phyloP scores from a whole-genome alignment of 805 yeast genomes.

The Yarrowia sp. region DNA sequence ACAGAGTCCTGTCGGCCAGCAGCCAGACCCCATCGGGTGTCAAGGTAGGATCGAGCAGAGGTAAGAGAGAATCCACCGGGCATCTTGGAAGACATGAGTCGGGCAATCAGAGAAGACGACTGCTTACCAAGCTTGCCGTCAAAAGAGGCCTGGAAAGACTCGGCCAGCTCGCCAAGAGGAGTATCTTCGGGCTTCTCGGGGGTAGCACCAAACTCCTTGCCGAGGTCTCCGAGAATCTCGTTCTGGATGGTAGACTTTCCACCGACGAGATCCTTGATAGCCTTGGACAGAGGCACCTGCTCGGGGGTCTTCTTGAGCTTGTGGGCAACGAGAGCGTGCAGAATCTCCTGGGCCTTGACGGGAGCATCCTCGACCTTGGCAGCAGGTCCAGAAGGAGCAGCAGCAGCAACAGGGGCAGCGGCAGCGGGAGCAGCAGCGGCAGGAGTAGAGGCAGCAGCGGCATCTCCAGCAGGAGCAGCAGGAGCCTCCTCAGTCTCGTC shows the following conservation, averaged over 20 bases:
- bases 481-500: slow-evolving; percentile 50
- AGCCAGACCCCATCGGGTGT: slow-evolving; percentile 90
- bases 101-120: slow-evolving; percentile 83
- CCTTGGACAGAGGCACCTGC: slow-evolving; percentile 84
- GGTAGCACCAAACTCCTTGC: slow-evolving; percentile 96
- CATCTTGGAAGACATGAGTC: slow-evolving; percentile 96
- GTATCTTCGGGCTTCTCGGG: slow-evolving; percentile 99
- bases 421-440: slow-evolving; percentile 65
- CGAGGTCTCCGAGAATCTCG: slow-evolving; percentile 97
- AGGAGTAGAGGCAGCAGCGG: slow-evolving; percentile 63
- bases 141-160: slow-evolving; percentile 90
- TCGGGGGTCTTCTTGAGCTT: slow-evolving; percentile 91
- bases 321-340: slow-evolving; percentile 92
- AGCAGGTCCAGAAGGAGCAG: slow-evolving; percentile 80
- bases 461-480: slow-evolving; percentile 51
- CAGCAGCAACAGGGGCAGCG: slow-evolving; percentile 67
- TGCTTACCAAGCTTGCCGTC: slow-evolving; percentile 92
- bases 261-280: slow-evolving; percentile 95
- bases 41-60: slow-evolving; percentile 88
- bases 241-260: slow-evolving; percentile 99
- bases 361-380: slow-evolving; percentile 89
- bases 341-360: slow-evolving; percentile 77
- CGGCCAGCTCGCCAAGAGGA: slow-evolving; percentile 94
- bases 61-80: slow-evolving; percentile 99
- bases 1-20: slow-evolving; percentile 94